Evolutionary conservation across 371 early-diverging fungal species (phyloP), one percentile per base, ranked within the genome.

Genomic region (Mucor piriformis): DNA sequence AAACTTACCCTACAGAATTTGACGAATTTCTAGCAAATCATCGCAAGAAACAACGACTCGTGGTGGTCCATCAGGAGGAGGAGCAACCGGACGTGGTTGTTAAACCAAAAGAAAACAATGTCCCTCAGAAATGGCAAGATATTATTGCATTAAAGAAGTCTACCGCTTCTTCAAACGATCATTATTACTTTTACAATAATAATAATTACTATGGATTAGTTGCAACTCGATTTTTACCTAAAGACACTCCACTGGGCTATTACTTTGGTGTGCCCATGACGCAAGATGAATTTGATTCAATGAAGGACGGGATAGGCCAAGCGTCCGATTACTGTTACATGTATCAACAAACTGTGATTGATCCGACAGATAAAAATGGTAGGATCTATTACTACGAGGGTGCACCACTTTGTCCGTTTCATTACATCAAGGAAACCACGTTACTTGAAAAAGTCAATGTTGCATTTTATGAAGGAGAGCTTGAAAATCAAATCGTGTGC

Each of bases 191-290:
- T 42, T 42, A 42, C 18, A 42, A 42, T 18, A 42, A 42, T 18
- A 42, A 42, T 18, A 42, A 42, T 20, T 42, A 42, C 18, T 42
- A 42, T 42, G 42, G 42, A 4, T 42, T 42, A 42, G n/a, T 42
- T 42, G 93, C 93, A 0, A 76, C 66, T 52, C 80, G 88, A 12
- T 72, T 77, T 29, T 59, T 94, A 6, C 94, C 93, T 6, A 72
- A 70, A 7, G 76, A 83, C n/a, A 87, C 83, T 6, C 86, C 90
- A 0, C 67, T 94, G 3, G 95, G 95, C 2, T 94, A 92, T 59
- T 94, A 94, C 65, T 94, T 94, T 74, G 95, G 95, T 12, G 92
- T 93, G 2, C 94, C 95, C 6, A 91, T 90, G 91, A 89, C 90
- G 3, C 92, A 92, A 57, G 89, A 91, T 61, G 94, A 93, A 57